Conservation (phyloP, 768 basidiomycete species). For the Suillus ampliporus region DNA sequence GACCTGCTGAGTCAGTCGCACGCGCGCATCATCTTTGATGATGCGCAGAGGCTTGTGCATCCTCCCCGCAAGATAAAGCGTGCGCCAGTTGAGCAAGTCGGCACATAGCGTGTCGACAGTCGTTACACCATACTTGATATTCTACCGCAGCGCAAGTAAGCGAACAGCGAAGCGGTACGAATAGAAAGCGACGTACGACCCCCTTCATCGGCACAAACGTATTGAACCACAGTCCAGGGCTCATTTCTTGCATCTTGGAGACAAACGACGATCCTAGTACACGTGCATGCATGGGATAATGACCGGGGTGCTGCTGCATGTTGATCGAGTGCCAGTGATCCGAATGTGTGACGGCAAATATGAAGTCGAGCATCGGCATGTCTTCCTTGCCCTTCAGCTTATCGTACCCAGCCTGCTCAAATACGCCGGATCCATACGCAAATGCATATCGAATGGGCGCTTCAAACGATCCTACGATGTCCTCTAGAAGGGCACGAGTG, state of each 20-base stretch:
- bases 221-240: slow-evolving; percentile 96
- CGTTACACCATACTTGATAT: slow-evolving; percentile 96
- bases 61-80: slow-evolving; percentile 91
- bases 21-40: slow-evolving; percentile 90
- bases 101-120: slow-evolving; percentile 88
- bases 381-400: slow-evolving; percentile 37
- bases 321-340: slow-evolving; percentile 96
- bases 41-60: slow-evolving; percentile 98
- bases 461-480: slow-evolving; percentile 79
- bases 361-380: slow-evolving; percentile 91
- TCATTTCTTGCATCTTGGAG: slow-evolving; percentile 72
- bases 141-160: slow-evolving; percentile 48
- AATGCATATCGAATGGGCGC: slow-evolving; percentile 97
- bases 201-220: slow-evolving; percentile 85
- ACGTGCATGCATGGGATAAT: slow-evolving; percentile 93
- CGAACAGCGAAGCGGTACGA: slow-evolving; percentile 4
- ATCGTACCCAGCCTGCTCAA: slow-evolving; percentile 85
- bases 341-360: slow-evolving; percentile 94
- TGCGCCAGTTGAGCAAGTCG: slow-evolving; percentile 91
- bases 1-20: slow-evolving; percentile 90
- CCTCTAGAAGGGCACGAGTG: slow-evolving; percentile 79
- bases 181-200: slow-evolving; percentile 63
- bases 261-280: slow-evolving; percentile 83
- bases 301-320: slow-evolving; percentile 87
- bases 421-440: slow-evolving; percentile 96